These are phyloP conservation scores for Centrapalus pauciflorus DNA, from an alignment of 129 eudicot species.

Conservation along the genomic window DNA sequence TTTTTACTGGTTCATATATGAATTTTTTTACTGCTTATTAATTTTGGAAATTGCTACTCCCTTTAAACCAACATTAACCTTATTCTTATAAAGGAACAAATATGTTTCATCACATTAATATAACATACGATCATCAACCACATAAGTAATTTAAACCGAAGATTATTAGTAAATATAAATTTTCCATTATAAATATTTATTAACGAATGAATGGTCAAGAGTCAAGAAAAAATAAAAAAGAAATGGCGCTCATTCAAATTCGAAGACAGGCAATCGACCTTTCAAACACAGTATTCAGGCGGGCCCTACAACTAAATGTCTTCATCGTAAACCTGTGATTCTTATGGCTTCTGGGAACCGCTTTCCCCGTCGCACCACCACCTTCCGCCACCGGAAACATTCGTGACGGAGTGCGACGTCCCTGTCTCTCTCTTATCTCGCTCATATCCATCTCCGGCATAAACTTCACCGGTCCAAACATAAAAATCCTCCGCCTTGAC, in stretches of 20 bases:
- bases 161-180: not conserved
- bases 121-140: too few relatives aligned
- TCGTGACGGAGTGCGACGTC: constrained; percentile 24
- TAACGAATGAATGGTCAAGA: constrained; percentile 3
- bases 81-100: not conserved
- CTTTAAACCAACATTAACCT: not conserved
- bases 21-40: too few relatives aligned
- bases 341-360: constrained; percentile 4
- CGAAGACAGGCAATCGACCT: constrained; percentile 48
- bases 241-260: not conserved
- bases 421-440: constrained; percentile 57
- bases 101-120: too few relatives aligned
- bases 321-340: constrained; percentile 12
- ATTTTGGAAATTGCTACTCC: too few relatives aligned
- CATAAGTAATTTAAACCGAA: too few relatives aligned
- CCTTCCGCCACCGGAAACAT: constrained; percentile 30
- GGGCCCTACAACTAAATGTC: constrained; percentile 38
- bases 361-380: constrained; percentile 15
- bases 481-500: constrained; percentile 52
- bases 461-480: constrained; percentile 68
- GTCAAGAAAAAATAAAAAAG: not conserved
- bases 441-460: constrained; percentile 66
- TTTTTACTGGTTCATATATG: too few relatives aligned
- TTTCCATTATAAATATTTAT: not conserved
- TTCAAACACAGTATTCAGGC: constrained; percentile 40